These are phyloP conservation scores for Clonostachys chloroleuca DNA, from an alignment of 2,329 filamentous ascomycete genomes.

Conservation along the genomic window DNA sequence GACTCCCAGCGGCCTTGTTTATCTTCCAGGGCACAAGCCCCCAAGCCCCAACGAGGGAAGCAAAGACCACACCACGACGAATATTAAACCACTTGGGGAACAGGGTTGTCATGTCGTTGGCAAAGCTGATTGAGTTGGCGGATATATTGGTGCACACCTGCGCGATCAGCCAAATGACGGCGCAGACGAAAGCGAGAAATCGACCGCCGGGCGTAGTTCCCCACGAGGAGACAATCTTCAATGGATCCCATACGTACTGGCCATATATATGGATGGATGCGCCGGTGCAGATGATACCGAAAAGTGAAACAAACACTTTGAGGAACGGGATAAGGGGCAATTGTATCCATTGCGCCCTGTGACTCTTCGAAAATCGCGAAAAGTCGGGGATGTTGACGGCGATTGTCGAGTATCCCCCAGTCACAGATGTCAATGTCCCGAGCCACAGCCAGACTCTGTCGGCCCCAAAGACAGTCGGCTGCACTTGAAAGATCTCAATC, in stretches of 20 bases:
- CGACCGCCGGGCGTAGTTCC: slow-evolving; percentile 17
- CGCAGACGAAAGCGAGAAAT: slow-evolving; percentile 21
- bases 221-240: slow-evolving; percentile 38
- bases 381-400: slow-evolving; percentile 1
- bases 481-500: not conserved
- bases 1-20: slow-evolving; percentile 16
- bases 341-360: not conserved
- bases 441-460: not conserved
- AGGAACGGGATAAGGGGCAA: slow-evolving; percentile 32
- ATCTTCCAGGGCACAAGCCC: slow-evolving; percentile 27
- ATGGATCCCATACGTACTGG: slow-evolving; percentile 41
- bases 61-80: slow-evolving; percentile 19
- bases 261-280: slow-evolving; percentile 40
- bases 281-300: slow-evolving; percentile 41
- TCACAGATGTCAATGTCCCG: not conserved
- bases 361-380: not conserved
- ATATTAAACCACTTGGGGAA: slow-evolving; percentile 22
- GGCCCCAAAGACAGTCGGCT: not conserved
- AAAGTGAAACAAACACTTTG: slow-evolving; percentile 37
- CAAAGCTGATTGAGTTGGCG: slow-evolving; percentile 18
- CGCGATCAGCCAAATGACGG: slow-evolving; percentile 30
- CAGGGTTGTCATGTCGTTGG: slow-evolving; percentile 21
- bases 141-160: slow-evolving; percentile 19
- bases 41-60: slow-evolving; percentile 22
- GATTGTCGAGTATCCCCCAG: not conserved